Evolutionary conservation across 2,329 filamentous ascomycete genomes (phyloP), one percentile per base, ranked within the genome.

Genomic region (Penicillium sp.): DNA sequence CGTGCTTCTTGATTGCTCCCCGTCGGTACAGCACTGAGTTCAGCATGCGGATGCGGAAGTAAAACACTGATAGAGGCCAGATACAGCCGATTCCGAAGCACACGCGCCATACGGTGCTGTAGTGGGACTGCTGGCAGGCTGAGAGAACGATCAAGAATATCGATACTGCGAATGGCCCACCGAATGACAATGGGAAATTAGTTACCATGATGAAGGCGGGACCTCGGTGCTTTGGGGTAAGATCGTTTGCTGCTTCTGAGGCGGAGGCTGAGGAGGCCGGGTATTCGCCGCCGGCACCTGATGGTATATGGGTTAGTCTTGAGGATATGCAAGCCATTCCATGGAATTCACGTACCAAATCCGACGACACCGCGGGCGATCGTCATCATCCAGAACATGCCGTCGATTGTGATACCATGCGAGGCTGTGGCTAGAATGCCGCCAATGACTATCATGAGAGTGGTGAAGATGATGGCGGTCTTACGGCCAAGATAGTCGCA

Each of bases 381-480:
- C 0, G 73, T 77, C 67, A 79, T 65, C 71, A 78, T 78, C 75
- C 76, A 78, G 47, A 77, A 75, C 74, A 80, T 78, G 49, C 73
- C 75, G 14, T 73, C 51, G 28, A 74, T 70, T 2, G 75, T 78
- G 4, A 64, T 55, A 9, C 76, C 76, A 47, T 74, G 63, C 0
- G 73, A 66, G 3, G 74, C 76, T 0, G 72, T 74, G 1, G 74
- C 74, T 14, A 78, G 52, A 22, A 77, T 69, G 2, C 73, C 68
- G 4, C 75, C 74, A 34, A 77, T 46, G 7, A 77, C 71, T n/a
- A 78, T 69, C 63, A 76, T 71, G 1, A 67, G 33, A 0, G 75
- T 77, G 0, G 75, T 75, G 12, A 70, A 62, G 27, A 77, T 58
- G 35, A 77, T 76, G 19, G 73, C 76, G 11, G 64, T 66, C 40